Conservation (phyloP, 495 filamentous ascomycete species). For the Podospora pseudocomata region DNA sequence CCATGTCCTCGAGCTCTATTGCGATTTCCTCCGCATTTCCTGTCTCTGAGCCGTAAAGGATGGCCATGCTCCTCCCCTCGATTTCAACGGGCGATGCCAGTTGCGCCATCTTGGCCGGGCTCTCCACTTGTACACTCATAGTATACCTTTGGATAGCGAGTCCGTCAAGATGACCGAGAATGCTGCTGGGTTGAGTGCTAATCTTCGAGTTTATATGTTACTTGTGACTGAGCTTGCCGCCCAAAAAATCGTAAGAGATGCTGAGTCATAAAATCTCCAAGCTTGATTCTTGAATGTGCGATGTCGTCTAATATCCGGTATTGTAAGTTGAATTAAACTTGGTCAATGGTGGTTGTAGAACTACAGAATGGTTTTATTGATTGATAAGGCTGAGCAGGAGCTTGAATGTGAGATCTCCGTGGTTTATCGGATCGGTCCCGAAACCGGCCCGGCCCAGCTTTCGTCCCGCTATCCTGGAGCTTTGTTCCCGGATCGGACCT, state of each 20-base stretch:
- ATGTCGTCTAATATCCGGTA: background rate
- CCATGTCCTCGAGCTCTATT: conserved; percentile 68
- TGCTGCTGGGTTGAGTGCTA: background rate
- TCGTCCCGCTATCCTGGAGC: background rate
- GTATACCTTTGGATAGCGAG: background rate
- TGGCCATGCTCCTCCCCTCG: conserved; percentile 58
- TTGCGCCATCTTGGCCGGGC: conserved; percentile 12
- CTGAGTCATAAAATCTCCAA: background rate
- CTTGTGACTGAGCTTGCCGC: background rate
- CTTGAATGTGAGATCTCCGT: background rate
- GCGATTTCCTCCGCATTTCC: conserved; percentile 89
- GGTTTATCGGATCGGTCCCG: conserved; percentile 8
- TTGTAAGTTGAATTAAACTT: background rate
- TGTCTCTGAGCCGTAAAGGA: conserved; percentile 93
- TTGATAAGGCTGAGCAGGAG: background rate
- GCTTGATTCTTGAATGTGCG: background rate
- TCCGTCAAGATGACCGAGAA: background rate
- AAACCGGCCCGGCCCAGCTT: conserved; percentile 9
- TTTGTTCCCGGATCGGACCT: conserved; percentile 12
- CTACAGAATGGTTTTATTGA: background rate
- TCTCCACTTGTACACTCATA: background rate
- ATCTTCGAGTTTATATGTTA: background rate
- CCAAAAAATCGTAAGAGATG: background rate
- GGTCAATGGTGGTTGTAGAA: background rate
- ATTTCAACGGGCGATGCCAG: conserved; percentile 14